These are phyloP conservation scores for Paulownia fortunei DNA, from an alignment of 257 asterid genomes.

Conservation along the genomic window DNA sequence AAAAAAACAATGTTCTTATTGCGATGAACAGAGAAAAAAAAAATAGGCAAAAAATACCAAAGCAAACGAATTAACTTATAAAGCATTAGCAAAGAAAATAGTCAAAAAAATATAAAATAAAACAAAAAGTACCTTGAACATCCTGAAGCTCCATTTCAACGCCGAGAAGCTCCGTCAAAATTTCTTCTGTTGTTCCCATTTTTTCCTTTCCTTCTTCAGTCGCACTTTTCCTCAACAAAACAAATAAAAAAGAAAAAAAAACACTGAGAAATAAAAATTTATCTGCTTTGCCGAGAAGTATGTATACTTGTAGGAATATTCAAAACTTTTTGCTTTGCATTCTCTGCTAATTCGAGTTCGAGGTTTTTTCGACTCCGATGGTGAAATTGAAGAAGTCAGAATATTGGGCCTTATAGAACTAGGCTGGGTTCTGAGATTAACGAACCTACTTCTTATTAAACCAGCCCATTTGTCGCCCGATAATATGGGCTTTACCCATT, in stretches of 20 bases:
- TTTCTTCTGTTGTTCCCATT: constrained; percentile 72
- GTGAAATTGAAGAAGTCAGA: background rate
- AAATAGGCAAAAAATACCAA: background rate
- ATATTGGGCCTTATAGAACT: background rate
- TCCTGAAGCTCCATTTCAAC: constrained; percentile 87
- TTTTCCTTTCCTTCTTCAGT: background rate
- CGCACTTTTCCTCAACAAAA: background rate
- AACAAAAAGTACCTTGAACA: constrained; percentile 63
- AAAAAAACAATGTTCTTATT: background rate
- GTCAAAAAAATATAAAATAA: background rate
- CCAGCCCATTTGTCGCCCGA: background rate
- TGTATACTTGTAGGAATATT: background rate
- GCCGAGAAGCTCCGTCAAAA: constrained; percentile 76
- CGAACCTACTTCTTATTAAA: background rate
- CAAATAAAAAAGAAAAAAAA: background rate
- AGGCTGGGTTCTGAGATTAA: background rate
- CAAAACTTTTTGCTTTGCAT: background rate
- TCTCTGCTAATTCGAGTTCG: background rate
- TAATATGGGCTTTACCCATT: background rate
- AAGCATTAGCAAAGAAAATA: constrained; percentile 8
- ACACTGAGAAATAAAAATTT: background rate
- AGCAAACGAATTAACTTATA: background rate
- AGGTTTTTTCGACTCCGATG: background rate
- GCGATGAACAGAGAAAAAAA: background rate
- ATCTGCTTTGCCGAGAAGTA: background rate